Conservation (phyloP, 108 stramenopile species). For the Stephanodiscus triporus region DNA sequence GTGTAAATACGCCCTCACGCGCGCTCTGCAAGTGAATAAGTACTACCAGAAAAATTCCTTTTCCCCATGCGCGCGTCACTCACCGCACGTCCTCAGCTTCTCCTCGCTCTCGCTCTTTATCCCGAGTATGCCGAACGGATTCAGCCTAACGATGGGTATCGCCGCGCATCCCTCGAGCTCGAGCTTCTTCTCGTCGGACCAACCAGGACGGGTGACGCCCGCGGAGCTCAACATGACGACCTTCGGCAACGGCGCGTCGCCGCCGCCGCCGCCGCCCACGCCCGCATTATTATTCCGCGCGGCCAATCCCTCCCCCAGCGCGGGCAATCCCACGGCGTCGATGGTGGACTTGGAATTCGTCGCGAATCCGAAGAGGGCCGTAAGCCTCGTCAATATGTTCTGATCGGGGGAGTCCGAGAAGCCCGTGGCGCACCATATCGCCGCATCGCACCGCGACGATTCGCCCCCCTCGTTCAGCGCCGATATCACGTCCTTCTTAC, state of each 20-base stretch:
- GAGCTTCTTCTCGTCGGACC: constrained; percentile 74
- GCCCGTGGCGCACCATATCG: constrained; percentile 88
- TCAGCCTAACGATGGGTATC: constrained; percentile 93
- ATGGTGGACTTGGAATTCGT: constrained; percentile 56
- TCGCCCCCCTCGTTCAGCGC: constrained; percentile 35
- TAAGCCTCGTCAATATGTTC: constrained; percentile 40
- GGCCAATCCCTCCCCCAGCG: constrained; percentile 52
- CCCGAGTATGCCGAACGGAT: constrained; percentile 90
- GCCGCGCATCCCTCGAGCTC: constrained; percentile 71
- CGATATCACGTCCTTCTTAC: constrained; percentile 35
- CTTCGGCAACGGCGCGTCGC: constrained; percentile 44
- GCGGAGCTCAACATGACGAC: constrained; percentile 83
- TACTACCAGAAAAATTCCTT: no score
- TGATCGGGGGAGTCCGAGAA: constrained; percentile 59
- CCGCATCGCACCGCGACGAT: constrained; percentile 57
- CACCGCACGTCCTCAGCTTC: constrained; percentile 61
- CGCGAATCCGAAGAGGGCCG: constrained; percentile 46
- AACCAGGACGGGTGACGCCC: constrained; percentile 77
- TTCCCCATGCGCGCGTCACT: no score
- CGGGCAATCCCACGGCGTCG: constrained; percentile 74
- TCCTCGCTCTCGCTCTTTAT: constrained; percentile 83
- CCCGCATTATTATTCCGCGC: not conserved
- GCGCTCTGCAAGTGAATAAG: no score
- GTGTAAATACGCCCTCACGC: not conserved
- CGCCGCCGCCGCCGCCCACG: not conserved